phyloP scores from a whole-genome alignment of 768 basidiomycete genomes.

The Boletus huronensis region DNA sequence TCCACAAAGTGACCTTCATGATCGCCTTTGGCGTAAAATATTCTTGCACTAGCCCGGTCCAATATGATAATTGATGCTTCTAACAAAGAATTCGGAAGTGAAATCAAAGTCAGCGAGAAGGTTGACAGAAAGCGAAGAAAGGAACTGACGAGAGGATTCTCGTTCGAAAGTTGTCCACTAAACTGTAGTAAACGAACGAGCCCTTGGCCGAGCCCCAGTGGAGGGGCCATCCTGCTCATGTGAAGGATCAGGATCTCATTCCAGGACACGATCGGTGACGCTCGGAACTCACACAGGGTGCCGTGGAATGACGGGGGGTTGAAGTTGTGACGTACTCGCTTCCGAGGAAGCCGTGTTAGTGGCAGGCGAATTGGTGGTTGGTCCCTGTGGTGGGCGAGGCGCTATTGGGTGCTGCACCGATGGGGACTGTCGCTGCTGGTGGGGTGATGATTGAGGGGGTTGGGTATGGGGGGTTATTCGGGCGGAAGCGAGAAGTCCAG shows the following conservation, averaged over 20 bases:
- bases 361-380: slow-evolving; percentile 21
- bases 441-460: slow-evolving; percentile 31
- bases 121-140: background rate
- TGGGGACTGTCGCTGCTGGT: slow-evolving; percentile 32
- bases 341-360: slow-evolving; percentile 25
- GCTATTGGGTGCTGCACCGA: slow-evolving; percentile 36
- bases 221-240: slow-evolving; percentile 30
- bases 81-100: slow-evolving; percentile 20
- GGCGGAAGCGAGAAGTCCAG: slow-evolving; percentile 24
- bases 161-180: slow-evolving; percentile 58
- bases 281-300: slow-evolving; percentile 31
- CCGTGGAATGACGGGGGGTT: slow-evolving; percentile 26
- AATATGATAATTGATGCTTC: slow-evolving; percentile 65
- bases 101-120: slow-evolving; percentile 4
- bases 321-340: slow-evolving; percentile 33
- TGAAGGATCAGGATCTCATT: slow-evolving; percentile 15
- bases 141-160: slow-evolving; percentile 43
- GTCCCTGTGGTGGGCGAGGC: slow-evolving; percentile 35
- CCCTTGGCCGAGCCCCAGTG: slow-evolving; percentile 59
- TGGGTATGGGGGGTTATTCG: slow-evolving; percentile 37
- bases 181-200: slow-evolving; percentile 65
- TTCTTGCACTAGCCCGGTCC: slow-evolving; percentile 60
- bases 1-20: slow-evolving; percentile 85
- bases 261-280: background rate
- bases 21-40: slow-evolving; percentile 69